Base-by-base conservation (phyloP, 2,329 filamentous ascomycete species). In the Cordyceps fumosorosea region DNA sequence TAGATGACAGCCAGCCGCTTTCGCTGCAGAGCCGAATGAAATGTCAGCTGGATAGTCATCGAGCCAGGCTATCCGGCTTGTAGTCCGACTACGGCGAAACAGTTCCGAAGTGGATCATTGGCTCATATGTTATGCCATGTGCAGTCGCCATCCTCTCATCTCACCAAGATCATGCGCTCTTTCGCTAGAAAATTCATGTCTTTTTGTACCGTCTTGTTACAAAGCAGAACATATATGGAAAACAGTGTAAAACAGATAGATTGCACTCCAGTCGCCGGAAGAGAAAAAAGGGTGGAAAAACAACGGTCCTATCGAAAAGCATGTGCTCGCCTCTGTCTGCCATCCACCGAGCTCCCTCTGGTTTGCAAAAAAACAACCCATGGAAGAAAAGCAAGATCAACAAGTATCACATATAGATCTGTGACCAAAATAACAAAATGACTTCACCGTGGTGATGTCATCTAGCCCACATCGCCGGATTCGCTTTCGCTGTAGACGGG, bases 261-360 rank as follows among this genome's bases (percentile, higher is more conserved):
- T 78, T 78, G 73, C 78, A 80, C 77, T 77, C 77, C 78, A 75
- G 76, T 80, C 77, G 78, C 78, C 78, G 77, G 77, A 78, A 67
- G 29, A 55, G 26, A 18, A 48, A 47, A 55, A 60, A 44, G 50
- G 40, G 40, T 29, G 48, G 37, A 12, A 34, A 55, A 55, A 61
- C 37, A 63, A 56, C 62, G 75, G 70, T 77, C 77, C 77, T 78
- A 79, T 79, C 74, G 70, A 78, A 60, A 60, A 76, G 71, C 68
- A 73, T 71, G 56, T 51, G 56, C 34, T 71, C 70, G 69, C 69
- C 70, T 71, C n/a, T 51, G 34, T 53, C 44, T 60, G 71, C 68
- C 73, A 74, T 69, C 72, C 62, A 72, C 72, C 68, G 72, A 72
- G 68, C 71, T 67, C 71, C 69, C 68, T 65, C 65, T 53, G 48